Conservation (phyloP, 257 asterid species). For the Solanum gracilifrons region DNA sequence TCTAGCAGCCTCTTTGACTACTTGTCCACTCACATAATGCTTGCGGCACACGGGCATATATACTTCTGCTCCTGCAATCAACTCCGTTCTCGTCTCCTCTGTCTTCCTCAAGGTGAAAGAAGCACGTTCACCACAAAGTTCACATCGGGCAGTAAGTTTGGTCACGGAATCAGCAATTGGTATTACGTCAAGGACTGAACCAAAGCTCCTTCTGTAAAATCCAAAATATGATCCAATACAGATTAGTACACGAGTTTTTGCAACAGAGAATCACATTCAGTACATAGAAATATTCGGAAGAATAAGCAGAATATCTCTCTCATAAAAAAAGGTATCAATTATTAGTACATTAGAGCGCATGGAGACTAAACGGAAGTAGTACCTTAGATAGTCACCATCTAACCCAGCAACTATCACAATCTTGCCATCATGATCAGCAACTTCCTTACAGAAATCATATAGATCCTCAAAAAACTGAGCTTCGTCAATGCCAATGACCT, state of each 20-base stretch:
- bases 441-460: constrained; percentile 73
- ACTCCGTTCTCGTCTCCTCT: constrained; percentile 55
- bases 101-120: constrained; percentile 84
- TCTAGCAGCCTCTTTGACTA: constrained; percentile 63
- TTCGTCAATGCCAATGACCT: constrained; percentile 93
- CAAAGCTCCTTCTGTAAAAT: constrained; percentile 69
- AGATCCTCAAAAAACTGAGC: constrained; percentile 92
- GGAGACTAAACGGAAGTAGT: neutral
- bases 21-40: constrained; percentile 77
- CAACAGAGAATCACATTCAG: neutral
- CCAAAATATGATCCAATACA: neutral
- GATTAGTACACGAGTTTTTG: neutral
- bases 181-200: constrained; percentile 71
- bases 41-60: constrained; percentile 95
- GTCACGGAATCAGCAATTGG: constrained; percentile 85
- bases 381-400: constrained; percentile 97
- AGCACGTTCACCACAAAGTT: constrained; percentile 70
- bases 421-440: constrained; percentile 90
- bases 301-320: neutral
- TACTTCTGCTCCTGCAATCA: constrained; percentile 85
- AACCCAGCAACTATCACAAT: constrained; percentile 80
- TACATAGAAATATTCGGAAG: neutral
- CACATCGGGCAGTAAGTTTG: constrained; percentile 68
- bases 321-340: neutral
- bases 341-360: neutral